These are phyloP conservation scores for Logfia minima DNA, from an alignment of 129 eudicot genomes.

Conservation along the genomic window DNA sequence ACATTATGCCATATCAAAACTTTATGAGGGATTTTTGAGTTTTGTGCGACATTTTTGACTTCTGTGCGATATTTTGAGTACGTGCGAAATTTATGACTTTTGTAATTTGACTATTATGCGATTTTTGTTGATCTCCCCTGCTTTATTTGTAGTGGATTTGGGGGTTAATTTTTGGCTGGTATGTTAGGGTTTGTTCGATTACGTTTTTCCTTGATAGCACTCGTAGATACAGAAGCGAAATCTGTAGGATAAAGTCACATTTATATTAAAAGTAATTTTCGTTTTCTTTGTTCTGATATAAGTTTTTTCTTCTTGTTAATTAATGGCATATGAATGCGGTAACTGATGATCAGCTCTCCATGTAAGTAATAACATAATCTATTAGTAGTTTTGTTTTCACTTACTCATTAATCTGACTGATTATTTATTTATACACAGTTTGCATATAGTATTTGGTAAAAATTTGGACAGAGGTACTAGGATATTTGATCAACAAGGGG, in stretches of 20 bases:
- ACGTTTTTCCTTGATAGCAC: neutral
- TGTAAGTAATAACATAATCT: slow-evolving; percentile 43
- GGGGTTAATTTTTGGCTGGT: neutral
- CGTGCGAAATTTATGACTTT: no score
- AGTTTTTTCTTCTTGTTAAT: no score
- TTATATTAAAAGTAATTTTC: no score
- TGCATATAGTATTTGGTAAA: slow-evolving; percentile 67
- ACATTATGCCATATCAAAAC: no score
- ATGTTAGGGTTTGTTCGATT: neutral
- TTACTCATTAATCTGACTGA: neutral
- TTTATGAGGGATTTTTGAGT: no score
- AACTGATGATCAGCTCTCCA: slow-evolving; percentile 59
- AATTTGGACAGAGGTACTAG: slow-evolving; percentile 82
- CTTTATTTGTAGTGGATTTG: neutral
- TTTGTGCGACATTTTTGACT: no score
- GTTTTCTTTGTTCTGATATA: neutral
- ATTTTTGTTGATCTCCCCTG: no score
- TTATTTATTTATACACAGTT: slow-evolving; percentile 22
- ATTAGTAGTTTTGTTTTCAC: neutral
- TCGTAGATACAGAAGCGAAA: no score
- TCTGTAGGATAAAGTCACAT: neutral
- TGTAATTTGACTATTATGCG: no score
- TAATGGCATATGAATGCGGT: slow-evolving; percentile 38
- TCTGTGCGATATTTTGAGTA: no score
- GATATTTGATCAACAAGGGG: slow-evolving; percentile 79